Conservation (phyloP, 768 basidiomycete genomes). For the Phanerochaete carnosa region DNA sequence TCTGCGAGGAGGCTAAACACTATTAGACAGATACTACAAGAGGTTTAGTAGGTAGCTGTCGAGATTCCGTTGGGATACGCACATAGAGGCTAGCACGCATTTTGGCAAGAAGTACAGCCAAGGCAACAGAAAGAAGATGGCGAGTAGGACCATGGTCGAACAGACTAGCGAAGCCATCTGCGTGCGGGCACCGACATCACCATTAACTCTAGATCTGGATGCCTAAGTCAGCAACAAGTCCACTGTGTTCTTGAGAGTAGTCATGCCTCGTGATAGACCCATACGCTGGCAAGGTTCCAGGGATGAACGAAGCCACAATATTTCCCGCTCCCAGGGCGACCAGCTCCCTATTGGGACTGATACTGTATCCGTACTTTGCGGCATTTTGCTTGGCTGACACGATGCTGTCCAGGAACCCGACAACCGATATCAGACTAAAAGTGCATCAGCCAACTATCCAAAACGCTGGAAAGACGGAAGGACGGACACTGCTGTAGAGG, state of each 20-base stretch:
- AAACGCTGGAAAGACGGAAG: neutral
- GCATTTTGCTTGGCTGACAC: slow-evolving; percentile 94
- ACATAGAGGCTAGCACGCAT: slow-evolving; percentile 89
- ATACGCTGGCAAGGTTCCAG: slow-evolving; percentile 88
- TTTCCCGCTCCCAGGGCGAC: slow-evolving; percentile 91
- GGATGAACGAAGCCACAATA: slow-evolving; percentile 72
- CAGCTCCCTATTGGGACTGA: slow-evolving; percentile 92
- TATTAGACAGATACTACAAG: slow-evolving; percentile 71
- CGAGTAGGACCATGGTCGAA: slow-evolving; percentile 68
- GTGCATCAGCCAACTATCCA: neutral
- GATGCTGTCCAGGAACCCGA: slow-evolving; percentile 93
- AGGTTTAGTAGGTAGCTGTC: neutral
- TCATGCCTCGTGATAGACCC: slow-evolving; percentile 87
- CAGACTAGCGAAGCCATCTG: slow-evolving; percentile 88
- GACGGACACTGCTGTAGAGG: slow-evolving; percentile 80
- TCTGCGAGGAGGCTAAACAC: slow-evolving; percentile 83
- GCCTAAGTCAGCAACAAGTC: neutral
- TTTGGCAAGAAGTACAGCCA: slow-evolving; percentile 85
- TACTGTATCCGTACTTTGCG: slow-evolving; percentile 79
- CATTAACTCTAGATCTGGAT: slow-evolving; percentile 77
- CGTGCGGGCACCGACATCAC: slow-evolving; percentile 81
- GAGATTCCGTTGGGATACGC: slow-evolving; percentile 29
- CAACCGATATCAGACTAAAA: slow-evolving; percentile 66
- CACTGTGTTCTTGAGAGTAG: neutral
- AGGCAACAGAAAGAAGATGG: slow-evolving; percentile 88